A percentile compares a stretch with the other conserved stretches of the same genome.
Conservation (phyloP, 1,284 basidiomycete species). For the Lignosus rhinocerotis region DNA sequence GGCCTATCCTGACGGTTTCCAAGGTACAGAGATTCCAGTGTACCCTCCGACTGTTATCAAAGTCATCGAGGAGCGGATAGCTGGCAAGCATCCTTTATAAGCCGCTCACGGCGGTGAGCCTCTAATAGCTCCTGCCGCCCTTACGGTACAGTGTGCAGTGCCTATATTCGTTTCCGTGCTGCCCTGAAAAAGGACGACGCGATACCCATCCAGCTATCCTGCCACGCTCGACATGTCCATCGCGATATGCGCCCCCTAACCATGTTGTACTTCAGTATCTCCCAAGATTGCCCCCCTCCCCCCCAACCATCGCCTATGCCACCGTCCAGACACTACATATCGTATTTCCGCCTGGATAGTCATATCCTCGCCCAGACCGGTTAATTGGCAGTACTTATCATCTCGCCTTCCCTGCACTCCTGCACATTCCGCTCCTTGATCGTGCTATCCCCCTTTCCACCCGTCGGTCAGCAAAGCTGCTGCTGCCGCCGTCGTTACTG, state of each 20-base stretch:
- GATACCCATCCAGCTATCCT: neutral
- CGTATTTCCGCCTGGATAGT: neutral
- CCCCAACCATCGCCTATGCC: neutral
- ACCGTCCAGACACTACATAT: neutral
- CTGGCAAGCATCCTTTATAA: constrained; percentile 29
- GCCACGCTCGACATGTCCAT: neutral
- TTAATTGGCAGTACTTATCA: neutral
- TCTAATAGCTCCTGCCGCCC: neutral
- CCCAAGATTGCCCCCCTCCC: neutral
- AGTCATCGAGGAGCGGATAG: constrained; percentile 60
- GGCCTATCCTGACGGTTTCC: constrained; percentile 76
- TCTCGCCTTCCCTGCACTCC: neutral
- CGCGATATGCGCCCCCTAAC: neutral
- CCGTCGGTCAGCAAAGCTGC: neutral
- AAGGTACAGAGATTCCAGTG: constrained; percentile 69
- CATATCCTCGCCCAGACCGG: neutral
- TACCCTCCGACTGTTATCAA: constrained; percentile 53
- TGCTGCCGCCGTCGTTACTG: neutral
- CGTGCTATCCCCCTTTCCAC: neutral
- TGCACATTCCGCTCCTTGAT: neutral
- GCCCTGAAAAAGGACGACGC: neutral
- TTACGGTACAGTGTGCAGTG: neutral
- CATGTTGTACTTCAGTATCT: neutral
- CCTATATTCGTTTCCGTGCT: constrained; percentile 1
- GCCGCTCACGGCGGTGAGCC: neutral